These are phyloP conservation scores for Exserohilum rostratum DNA, from an alignment of 2,329 filamentous ascomycete species.

Conservation along the genomic window DNA sequence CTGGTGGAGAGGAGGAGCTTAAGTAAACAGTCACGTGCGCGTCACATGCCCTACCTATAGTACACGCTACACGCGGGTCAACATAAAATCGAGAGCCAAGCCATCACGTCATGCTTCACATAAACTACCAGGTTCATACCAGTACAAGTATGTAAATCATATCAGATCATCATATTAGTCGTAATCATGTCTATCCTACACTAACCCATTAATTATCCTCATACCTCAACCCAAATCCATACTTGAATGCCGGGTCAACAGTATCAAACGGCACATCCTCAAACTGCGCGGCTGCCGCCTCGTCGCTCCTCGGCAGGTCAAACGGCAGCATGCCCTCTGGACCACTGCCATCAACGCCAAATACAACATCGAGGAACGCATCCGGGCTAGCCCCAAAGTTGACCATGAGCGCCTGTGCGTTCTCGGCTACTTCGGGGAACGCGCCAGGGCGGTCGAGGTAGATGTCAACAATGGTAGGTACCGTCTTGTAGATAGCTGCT, in stretches of 20 bases:
- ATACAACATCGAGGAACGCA: conserved; percentile 54
- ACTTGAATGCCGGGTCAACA: conserved; percentile 43
- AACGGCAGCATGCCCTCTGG: conserved; percentile 56
- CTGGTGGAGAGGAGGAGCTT: no score
- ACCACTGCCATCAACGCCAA: conserved; percentile 43
- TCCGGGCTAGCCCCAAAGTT: conserved; percentile 51
- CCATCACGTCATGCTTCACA: no score
- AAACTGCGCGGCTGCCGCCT: conserved; percentile 48
- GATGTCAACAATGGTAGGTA: conserved; percentile 53
- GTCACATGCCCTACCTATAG: no score
- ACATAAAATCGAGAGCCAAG: not conserved
- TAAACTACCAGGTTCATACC: not conserved
- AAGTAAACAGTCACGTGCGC: no score
- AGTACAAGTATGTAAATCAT: not conserved
- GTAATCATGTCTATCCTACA: not conserved
- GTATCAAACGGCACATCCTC: conserved; percentile 50
- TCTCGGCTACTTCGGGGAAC: conserved; percentile 51
- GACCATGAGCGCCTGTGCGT: conserved; percentile 48
- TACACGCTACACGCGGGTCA: not conserved
- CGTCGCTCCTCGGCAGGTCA: conserved; percentile 55
- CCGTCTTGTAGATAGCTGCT: conserved; percentile 48
- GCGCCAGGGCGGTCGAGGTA: conserved; percentile 54
- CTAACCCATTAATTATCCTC: not conserved
- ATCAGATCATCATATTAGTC: not conserved
- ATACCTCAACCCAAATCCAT: conserved; percentile 46